Conservation (phyloP, 805 yeast species). For the Barnettozyma botsteinii region DNA sequence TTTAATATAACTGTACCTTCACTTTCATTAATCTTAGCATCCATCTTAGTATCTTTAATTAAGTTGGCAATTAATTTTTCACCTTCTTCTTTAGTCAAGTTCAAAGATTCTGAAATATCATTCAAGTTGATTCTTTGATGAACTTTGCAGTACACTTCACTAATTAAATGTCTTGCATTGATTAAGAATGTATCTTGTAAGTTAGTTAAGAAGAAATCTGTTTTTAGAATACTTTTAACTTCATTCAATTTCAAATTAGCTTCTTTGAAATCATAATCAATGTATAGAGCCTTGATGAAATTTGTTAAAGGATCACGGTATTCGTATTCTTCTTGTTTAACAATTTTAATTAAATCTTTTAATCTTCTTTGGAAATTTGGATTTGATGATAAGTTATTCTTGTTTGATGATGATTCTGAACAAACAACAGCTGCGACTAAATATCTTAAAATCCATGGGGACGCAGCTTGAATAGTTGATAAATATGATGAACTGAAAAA, state of each 20-base stretch:
- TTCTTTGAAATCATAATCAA: slow-evolving; percentile 52
- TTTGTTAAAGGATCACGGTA: slow-evolving; percentile 59
- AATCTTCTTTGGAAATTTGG: slow-evolving; percentile 45
- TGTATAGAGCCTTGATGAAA: slow-evolving; percentile 48
- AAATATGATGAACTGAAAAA: slow-evolving; percentile 55
- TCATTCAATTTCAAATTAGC: slow-evolving; percentile 44
- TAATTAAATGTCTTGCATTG: slow-evolving; percentile 43
- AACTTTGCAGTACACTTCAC: slow-evolving; percentile 50
- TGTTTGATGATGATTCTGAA: slow-evolving; percentile 28
- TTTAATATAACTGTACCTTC: slow-evolving; percentile 48
- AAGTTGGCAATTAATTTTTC: slow-evolving; percentile 47
- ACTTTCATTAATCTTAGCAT: slow-evolving; percentile 48
- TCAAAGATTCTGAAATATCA: slow-evolving; percentile 39
- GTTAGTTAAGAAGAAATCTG: slow-evolving; percentile 52
- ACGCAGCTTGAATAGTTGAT: slow-evolving; percentile 62
- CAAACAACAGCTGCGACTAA: slow-evolving; percentile 52
- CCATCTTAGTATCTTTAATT: slow-evolving; percentile 44
- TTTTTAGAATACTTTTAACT: slow-evolving; percentile 40
- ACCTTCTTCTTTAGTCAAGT: slow-evolving; percentile 40
- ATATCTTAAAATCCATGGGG: slow-evolving; percentile 68
- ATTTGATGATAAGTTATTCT: slow-evolving; percentile 21
- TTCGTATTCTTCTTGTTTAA: slow-evolving; percentile 59
- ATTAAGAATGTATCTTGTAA: slow-evolving; percentile 37
- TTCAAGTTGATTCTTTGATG: slow-evolving; percentile 44
- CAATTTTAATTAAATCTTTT: slow-evolving; percentile 51